Base-by-base conservation (phyloP, 1,139 yeast genomes). In the Wickerhamomyces sp. region DNA sequence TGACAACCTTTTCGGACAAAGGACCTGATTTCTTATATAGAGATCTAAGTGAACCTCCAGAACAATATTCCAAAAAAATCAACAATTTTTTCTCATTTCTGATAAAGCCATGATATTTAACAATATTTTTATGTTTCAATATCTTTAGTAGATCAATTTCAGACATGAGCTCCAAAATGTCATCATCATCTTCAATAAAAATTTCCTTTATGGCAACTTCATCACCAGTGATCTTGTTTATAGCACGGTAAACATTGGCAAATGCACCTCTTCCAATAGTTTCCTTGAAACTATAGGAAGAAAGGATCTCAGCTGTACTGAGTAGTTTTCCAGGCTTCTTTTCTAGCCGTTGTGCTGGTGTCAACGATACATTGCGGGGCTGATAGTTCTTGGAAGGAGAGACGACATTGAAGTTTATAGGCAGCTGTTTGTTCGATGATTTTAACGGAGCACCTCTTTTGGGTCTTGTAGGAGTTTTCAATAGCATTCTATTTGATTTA, bases 121-220 rank as follows among this genome's bases (percentile, higher is more conserved):
- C 96, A 42, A 92, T 89, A 54, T 92, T 87, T 5, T 79, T 78
- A 58, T 92, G 96, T 50, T 81, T 80, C 39, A 92, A 70, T 40
- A 84, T 81, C 57, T 87, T 88, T 65, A 92, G 72, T 25, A 90
- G 71, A 47, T 87, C 89, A 31, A 89, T 82, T 59, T 92, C 97
- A n/a, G 88, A 82, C 78, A 89, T 81, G 38, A 74, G 69, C 45
- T 76, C 78, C 38, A 70, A 56, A 17, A 77, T 60, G 45, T 78
- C 78, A 60, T 75, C 66, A 65, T 70, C 70, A 67, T 61, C 70
- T 58, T 47, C 82, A 33, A 87, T 68, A 20, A 76, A 67, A 21
- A 92, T 81, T 55, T 85, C 92, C 60, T 94, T 92, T 38, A 92
- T 80, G 0, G 98, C 98, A 10, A 85, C 88, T 4, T 80, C 73